A percentile compares a stretch with the other conserved stretches of the same genome.
phyloP scores from a whole-genome alignment of 441 rosid species.

The Brassica hybrid region DNA sequence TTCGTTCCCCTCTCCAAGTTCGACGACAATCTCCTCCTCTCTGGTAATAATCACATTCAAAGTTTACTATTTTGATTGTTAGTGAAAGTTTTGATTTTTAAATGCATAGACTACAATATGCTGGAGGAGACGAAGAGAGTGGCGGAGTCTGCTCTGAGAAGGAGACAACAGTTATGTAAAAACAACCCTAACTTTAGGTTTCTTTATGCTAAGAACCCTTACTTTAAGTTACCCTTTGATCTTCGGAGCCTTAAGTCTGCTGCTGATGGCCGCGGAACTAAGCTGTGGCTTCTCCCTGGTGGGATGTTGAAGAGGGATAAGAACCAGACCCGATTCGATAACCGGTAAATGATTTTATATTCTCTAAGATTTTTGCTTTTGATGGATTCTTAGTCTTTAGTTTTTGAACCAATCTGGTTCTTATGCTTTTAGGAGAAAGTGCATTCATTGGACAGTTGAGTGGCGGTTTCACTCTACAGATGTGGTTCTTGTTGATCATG shows the following conservation, averaged over 20 bases:
- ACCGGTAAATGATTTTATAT: conserved; percentile 41
- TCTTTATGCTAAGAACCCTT: neutral
- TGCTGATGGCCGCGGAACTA: conserved; percentile 59
- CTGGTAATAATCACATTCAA: conserved; percentile 52
- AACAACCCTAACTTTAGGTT: conserved; percentile 37
- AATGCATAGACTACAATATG: conserved; percentile 60
- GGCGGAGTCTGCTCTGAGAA: conserved; percentile 73
- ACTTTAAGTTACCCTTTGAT: neutral
- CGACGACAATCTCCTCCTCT: conserved; percentile 68
- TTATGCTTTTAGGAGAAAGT: conserved; percentile 52
- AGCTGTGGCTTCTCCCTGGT: conserved; percentile 55
- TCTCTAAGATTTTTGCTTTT: neutral
- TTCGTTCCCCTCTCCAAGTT: conserved; percentile 69
- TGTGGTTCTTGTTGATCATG: conserved; percentile 65
- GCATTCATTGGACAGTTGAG: conserved; percentile 83
- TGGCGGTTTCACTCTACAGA: conserved; percentile 82
- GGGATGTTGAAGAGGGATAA: conserved; percentile 81
- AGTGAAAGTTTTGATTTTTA: neutral
- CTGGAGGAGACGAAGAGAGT: conserved; percentile 86
- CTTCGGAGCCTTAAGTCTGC: conserved; percentile 51
- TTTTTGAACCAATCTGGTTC: conserved; percentile 27
- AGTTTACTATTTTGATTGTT: neutral
- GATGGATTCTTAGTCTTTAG: neutral
- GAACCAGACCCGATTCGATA: conserved; percentile 60
- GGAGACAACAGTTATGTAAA: conserved; percentile 53